A percentile compares a stretch with the other conserved stretches of the same genome.
Evolutionary conservation across 1,284 basidiomycete species (phyloP).

Genomic region (Xerocomus amazonicus): DNA sequence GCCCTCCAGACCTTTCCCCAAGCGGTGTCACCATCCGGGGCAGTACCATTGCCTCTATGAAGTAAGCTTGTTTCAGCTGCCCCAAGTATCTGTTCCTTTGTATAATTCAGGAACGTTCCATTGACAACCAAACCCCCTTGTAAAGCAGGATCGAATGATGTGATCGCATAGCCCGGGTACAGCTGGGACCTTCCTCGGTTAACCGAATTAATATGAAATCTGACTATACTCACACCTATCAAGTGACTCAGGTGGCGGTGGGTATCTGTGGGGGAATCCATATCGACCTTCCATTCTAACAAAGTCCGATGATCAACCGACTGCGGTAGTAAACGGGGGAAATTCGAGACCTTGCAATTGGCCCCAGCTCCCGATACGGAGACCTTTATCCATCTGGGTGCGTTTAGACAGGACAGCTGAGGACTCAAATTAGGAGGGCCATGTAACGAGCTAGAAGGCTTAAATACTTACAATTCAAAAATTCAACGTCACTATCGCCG

Average conservation of each 20-base stretch:
- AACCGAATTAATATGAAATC: neutral
- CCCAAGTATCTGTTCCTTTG: conserved; percentile 48
- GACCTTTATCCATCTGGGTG: conserved; percentile 67
- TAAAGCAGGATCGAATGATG: conserved; percentile 47
- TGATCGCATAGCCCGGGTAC: conserved; percentile 69
- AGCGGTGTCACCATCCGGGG: conserved; percentile 67
- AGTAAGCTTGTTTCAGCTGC: conserved; percentile 57
- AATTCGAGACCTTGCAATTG: conserved; percentile 63
- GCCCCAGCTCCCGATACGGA: conserved; percentile 70
- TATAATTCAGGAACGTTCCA: conserved; percentile 41
- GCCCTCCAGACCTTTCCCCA: conserved; percentile 80
- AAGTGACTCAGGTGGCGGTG: conserved; percentile 75
- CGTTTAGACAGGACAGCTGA: conserved; percentile 57
- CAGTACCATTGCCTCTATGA: conserved; percentile 70
- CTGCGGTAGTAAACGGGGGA: neutral
- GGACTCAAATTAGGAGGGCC: neutral
- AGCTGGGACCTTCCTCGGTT: conserved; percentile 32
- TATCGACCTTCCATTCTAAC: conserved; percentile 77
- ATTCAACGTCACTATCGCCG: conserved; percentile 59
- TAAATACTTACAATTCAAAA: conserved; percentile 49
- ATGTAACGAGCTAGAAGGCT: neutral
- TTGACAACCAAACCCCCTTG: conserved; percentile 41
- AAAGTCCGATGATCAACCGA: neutral
- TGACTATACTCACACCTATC: conserved; percentile 42
- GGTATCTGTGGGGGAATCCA: conserved; percentile 58